Percentiles rank a stretch among this genome's conserved stretches.
phyloP scores from a whole-genome alignment of 805 yeast genomes.

The Blastobotrys peoriensis region DNA sequence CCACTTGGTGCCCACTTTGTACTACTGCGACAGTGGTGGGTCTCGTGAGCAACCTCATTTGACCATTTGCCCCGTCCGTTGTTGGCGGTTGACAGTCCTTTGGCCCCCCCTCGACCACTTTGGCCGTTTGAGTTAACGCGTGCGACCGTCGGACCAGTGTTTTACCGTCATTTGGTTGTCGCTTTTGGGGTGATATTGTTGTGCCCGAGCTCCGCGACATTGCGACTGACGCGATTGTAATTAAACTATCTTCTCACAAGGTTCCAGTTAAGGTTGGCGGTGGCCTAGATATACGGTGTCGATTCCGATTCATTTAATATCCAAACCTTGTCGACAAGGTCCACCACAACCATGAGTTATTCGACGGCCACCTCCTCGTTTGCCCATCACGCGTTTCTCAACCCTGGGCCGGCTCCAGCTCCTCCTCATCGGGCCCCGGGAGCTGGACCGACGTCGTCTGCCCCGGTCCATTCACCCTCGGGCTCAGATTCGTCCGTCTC shows the following conservation, averaged over 20 bases:
- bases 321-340: not conserved
- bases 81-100: no score
- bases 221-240: not conserved
- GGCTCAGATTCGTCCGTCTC: constrained; percentile 16
- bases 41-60: no score
- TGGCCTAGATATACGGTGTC: not conserved
- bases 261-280: not conserved
- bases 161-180: no score
- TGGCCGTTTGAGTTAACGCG: no score
- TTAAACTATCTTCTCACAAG: not conserved
- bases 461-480: constrained; percentile 11
- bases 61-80: no score
- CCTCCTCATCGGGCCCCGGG: constrained; percentile 33
- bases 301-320: not conserved
- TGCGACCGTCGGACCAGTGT: no score
- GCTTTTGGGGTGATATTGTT: no score
- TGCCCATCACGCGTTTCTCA: constrained; percentile 44
- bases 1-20: no score
- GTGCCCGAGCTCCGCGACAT: not conserved
- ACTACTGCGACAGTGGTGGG: no score
- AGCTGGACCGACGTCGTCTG: constrained; percentile 1
- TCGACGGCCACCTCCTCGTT: constrained; percentile 41
- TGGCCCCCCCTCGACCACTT: no score
- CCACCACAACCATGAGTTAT: no score
- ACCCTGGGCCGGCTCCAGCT: constrained; percentile 52